A percentile compares a stretch with the other conserved stretches of the same genome.
These are phyloP conservation scores for Pleurotus ostreatus DNA, from an alignment of 768 basidiomycete genomes.

Conservation along the genomic window DNA sequence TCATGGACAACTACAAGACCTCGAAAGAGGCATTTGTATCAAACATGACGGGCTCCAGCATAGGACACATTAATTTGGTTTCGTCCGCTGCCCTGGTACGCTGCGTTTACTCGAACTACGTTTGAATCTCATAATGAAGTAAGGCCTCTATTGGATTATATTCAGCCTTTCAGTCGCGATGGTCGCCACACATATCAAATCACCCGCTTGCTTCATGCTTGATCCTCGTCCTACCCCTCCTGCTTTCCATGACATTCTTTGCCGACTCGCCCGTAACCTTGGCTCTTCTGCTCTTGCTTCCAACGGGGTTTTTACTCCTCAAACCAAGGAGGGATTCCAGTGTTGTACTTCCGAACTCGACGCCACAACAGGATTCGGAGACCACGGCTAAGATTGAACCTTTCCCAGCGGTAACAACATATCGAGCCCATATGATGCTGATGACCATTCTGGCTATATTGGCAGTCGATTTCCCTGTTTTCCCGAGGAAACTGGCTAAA, in stretches of 20 bases:
- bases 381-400: slow-evolving; percentile 26
- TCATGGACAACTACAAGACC: slow-evolving; percentile 45
- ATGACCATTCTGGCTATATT: slow-evolving; percentile 89
- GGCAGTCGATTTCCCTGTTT: slow-evolving; percentile 93
- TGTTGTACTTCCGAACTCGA: slow-evolving; percentile 37
- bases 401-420: slow-evolving; percentile 78
- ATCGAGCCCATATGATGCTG: slow-evolving; percentile 93
- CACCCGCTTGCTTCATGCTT: slow-evolving; percentile 51
- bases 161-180: slow-evolving; percentile 50
- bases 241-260: slow-evolving; percentile 77
- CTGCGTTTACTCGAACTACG: not conserved
- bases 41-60: slow-evolving; percentile 54
- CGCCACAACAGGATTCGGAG: slow-evolving; percentile 2
- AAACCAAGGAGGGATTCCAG: slow-evolving; percentile 37
- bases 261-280: slow-evolving; percentile 54
- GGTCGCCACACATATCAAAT: slow-evolving; percentile 31
- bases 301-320: slow-evolving; percentile 40
- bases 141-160: slow-evolving; percentile 75
- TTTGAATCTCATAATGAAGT: slow-evolving; percentile 1
- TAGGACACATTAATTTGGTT: slow-evolving; percentile 61
- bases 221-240: slow-evolving; percentile 70
- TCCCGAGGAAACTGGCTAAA: slow-evolving; percentile 85
- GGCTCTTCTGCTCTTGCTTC: slow-evolving; percentile 42
- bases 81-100: slow-evolving; percentile 53
- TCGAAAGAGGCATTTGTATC: slow-evolving; percentile 76